Base-by-base conservation (phyloP, 2,329 filamentous ascomycete genomes). In the Beauveria pseudobassiana region DNA sequence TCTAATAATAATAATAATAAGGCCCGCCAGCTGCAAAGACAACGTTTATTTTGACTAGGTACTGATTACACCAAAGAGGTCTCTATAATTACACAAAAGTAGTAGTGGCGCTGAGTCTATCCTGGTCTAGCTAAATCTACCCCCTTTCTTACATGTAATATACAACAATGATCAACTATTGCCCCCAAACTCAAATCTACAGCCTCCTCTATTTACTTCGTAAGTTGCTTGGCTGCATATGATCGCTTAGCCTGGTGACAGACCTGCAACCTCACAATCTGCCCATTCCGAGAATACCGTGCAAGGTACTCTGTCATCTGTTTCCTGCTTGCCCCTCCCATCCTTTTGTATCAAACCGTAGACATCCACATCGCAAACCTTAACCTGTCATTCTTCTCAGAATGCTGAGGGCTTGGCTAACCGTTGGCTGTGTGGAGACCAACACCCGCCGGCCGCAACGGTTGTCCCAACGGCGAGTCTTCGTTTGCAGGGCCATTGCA, bases 51-150 rank as follows among this genome's bases (percentile, higher is more conserved):
- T 54, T 18, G 2, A 42, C 26, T 7, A 18, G 10, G 12, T 30
- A 38, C 34, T 38, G 34, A 16, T 18, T 52, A 38, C n/a, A 40
- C 28, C 34, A 14, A 38, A 52, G n/a, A 49, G 1, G 24, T 18
- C 46, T 24, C 46, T 49, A 49, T 14, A 28, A 49, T 7, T 26
- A 24, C 30, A 50, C 6, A n/a, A 49, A 50, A 30, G 16, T 48
- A 43, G 16, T 53, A 48, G 49, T 60, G 58, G 50, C 28, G 50
- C 57, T 46, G 5, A 53, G 58, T 60, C 58, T 60, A 60, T 60
- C 58, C 58, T 52, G 28, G 58, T 60, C 58, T 60, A 59, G 20
- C 49, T 52, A 22, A 45, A n/a, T 59, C 57, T 14, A 28, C 26
- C 58, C 49, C 40, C 56, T 40, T 40, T 46, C 5, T 18, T 52